Base-by-base conservation (phyloP, 2,329 filamentous ascomycete genomes). In the Fusarium armeniacum region DNA sequence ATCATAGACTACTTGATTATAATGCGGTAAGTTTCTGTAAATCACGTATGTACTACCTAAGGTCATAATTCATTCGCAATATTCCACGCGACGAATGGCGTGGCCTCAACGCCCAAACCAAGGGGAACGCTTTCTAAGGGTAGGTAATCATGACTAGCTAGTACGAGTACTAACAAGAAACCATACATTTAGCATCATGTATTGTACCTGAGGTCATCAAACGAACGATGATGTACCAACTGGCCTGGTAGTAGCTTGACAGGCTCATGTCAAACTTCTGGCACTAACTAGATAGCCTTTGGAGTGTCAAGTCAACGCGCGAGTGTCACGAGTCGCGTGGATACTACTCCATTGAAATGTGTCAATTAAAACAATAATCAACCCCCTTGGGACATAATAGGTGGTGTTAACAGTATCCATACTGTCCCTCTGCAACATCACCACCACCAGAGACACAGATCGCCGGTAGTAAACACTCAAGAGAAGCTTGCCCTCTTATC, bases 161-260 rank as follows among this genome's bases (percentile, higher is more conserved):
- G 62, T 41, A 56, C 33, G 33, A 53, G 33, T 59, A 68, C 70
- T 66, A 70, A 38, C 47, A 68, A 64, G 64, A 62, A 28, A 50
- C 22, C 28, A 30, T 32, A 22, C 35, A 51, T 32, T 41, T 54
- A 41, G 24, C 38, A 65, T 30, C 46, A 11, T 43, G 24, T 28
- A 10, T 40, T 8, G 35, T 44, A 38, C 26, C 33, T 24, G 22
- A 61, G 26, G 28, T 57, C 44, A 67, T 61, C 55, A 65, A 70
- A 68, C 28, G 43, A 30, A 45, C 47, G 30, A 55, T 45, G 30
- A 32, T 30, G 26, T 18, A 18, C 24, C 24, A 52, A 54, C 20
- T 51, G 40, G 35, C 24, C 40, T 24, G 12, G 32, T 32, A 55
- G 35, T 26, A 55, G 35, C 52, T 32, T 40, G 47, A 33, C 5